phyloP scores from a whole-genome alignment of 176 grass and related monocot species.

The Tuctoria greenei region DNA sequence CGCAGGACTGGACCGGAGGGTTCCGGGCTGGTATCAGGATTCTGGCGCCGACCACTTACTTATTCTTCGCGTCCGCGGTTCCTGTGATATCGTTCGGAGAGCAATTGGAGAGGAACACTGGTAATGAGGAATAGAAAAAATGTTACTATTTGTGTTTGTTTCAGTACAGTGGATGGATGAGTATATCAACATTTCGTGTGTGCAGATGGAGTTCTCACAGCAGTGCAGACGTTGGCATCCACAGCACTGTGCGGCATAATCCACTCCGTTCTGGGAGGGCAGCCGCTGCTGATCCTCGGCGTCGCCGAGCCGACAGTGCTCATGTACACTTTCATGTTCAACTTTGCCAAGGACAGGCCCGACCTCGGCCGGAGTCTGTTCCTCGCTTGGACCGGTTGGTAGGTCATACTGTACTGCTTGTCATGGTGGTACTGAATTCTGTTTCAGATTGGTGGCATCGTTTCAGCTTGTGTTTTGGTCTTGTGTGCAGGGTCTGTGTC shows the following conservation, averaged over 20 bases:
- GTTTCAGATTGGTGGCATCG: neutral
- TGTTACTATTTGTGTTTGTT: constrained; percentile 5
- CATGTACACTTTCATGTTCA: constrained; percentile 99
- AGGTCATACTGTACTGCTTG: constrained; percentile 38
- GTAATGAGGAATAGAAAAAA: constrained; percentile 35
- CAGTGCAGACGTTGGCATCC: constrained; percentile 93
- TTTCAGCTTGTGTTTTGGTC: constrained; percentile 5
- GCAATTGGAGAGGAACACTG: constrained; percentile 89
- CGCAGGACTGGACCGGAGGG: constrained; percentile 91
- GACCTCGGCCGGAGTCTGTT: constrained; percentile 74
- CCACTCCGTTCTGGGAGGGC: constrained; percentile 91
- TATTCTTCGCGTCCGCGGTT: constrained; percentile 98
- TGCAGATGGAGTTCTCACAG: constrained; percentile 84
- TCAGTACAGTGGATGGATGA: constrained; percentile 11
- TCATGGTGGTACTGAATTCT: neutral
- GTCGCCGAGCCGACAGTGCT: constrained; percentile 94
- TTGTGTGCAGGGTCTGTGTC: constrained; percentile 81
- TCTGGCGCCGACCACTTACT: constrained; percentile 92
- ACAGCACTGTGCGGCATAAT: constrained; percentile 92
- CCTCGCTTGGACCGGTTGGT: constrained; percentile 94
- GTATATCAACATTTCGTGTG: no score
- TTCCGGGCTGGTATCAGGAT: constrained; percentile 86
- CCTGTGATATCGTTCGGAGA: constrained; percentile 99
- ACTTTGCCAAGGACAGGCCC: constrained; percentile 79
- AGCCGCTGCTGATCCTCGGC: constrained; percentile 90